Conservation (phyloP, 768 basidiomycete genomes). For the Panaeolus papilionaceus region DNA sequence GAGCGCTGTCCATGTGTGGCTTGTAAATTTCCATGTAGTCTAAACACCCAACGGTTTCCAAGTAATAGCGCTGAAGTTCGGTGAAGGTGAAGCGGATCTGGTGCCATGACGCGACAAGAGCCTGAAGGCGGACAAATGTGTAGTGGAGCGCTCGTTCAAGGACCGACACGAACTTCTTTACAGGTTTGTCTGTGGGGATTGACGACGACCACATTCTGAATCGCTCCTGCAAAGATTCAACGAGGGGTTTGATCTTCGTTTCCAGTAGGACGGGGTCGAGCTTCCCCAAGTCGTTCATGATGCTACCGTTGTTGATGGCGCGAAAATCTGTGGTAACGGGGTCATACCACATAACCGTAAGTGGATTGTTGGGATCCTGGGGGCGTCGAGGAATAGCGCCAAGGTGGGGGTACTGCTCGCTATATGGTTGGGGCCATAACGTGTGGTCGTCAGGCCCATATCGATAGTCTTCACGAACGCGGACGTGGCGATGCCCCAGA, state of each 20-base stretch:
- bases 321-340: conserved; percentile 10
- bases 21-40: conserved; percentile 17
- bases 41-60: conserved; percentile 9
- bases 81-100: conserved; percentile 14
- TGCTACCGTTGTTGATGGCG: conserved; percentile 3
- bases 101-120: neutral
- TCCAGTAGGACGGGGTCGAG: neutral
- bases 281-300: conserved; percentile 15
- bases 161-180: conserved; percentile 13
- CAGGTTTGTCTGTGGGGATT: neutral
- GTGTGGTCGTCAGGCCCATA: conserved; percentile 16
- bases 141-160: conserved; percentile 15
- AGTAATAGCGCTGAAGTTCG: conserved; percentile 16
- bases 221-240: neutral
- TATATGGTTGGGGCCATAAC: conserved; percentile 17
- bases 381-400: conserved; percentile 18
- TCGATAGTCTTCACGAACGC: conserved; percentile 12
- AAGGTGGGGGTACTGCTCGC: conserved; percentile 5
- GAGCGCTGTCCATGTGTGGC: neutral
- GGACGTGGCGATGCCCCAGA: conserved; percentile 2
- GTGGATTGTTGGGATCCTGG: conserved; percentile 6
- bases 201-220: neutral
- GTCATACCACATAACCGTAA: conserved; percentile 17
- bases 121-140: conserved; percentile 9
- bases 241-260: neutral